phyloP scores from a whole-genome alignment of 768 basidiomycete species.

The Auricularia heimuer region DNA sequence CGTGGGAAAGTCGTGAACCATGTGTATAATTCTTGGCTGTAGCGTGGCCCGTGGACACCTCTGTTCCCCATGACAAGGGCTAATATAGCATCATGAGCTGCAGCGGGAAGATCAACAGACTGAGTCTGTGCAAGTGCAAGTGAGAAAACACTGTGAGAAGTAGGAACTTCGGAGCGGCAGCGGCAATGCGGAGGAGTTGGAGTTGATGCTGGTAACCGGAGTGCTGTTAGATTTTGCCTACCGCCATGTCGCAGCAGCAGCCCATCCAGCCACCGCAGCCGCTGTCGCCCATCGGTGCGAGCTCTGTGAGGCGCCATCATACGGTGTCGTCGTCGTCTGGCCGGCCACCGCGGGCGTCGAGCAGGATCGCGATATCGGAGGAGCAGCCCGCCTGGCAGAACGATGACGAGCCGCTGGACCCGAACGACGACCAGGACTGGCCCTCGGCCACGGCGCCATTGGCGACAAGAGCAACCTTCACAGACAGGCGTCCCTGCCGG shows the following conservation, averaged over 20 bases:
- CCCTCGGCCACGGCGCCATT: constrained; percentile 73
- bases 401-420: constrained; percentile 69
- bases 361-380: constrained; percentile 59
- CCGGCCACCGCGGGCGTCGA: constrained; percentile 46
- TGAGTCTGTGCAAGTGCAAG: too few relatives aligned
- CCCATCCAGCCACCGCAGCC: constrained; percentile 1
- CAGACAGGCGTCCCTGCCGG: constrained; percentile 72
- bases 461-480: constrained; percentile 70
- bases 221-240: neutral
- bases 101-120: too few relatives aligned
- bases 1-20: too few relatives aligned
- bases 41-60: too few relatives aligned
- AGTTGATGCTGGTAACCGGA: too few relatives aligned
- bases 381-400: constrained; percentile 47
- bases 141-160: too few relatives aligned
- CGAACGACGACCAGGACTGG: constrained; percentile 50
- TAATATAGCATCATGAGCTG: too few relatives aligned
- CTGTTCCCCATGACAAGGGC: too few relatives aligned
- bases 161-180: too few relatives aligned
- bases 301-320: constrained; percentile 63
- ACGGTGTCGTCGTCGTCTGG: constrained; percentile 66
- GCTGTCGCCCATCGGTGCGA: neutral
- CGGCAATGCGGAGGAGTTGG: too few relatives aligned
- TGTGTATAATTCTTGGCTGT: too few relatives aligned
- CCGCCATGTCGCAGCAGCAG: neutral